Evolutionary conservation across 2,329 filamentous ascomycete genomes (phyloP), one percentile per base, ranked within the genome.

Genomic region (Westerdykella aurantiaca): DNA sequence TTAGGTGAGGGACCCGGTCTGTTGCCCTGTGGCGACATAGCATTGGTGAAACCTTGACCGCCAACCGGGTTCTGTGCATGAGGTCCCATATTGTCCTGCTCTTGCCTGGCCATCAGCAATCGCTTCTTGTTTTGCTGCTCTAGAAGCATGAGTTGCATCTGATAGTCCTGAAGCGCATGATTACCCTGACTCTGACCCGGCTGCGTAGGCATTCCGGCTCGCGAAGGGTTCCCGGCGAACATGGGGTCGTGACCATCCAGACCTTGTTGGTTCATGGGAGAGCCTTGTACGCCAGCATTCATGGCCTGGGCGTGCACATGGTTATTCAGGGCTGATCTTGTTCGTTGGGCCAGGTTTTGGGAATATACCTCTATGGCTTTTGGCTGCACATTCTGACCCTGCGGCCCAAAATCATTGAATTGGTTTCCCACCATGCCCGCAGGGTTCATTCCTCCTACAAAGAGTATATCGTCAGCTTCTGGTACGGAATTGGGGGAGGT

Each of bases 321-420:
- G 68, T 83, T 85, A 66, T 85, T 84, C 78, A 93, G 85, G 69
- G 75, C 76, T 87, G 84, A 71, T 69, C 85, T 85, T 67, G 90
- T 85, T 69, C 91, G 86, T 69, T 89, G 82, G 70, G 85, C 82
- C 65, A 95, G 79, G 69, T 83, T 86, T 70, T 88, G 82, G 66
- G 86, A 82, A 77, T 95, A 95, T 67, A 87, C 83, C 69, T 88
- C 83, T 68, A 95, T 86, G 61, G 84, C 85, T 75, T 94, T 94
- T 63, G 83, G 78, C 74, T 91, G 86, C 51, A 81, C 76, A 67
- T 71, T 75, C 69, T 66, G 69, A 51, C 64, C 69, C 64, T 74
- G 76, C 63, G 64, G 67, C 61, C 68, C 72, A 67, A 82, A 78
- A 53, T 73, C 72, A 68, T 83, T 81, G 70, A 94, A 85, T 72